Evolutionary conservation across 2,329 filamentous ascomycete genomes (phyloP).

Genomic region (Diaporthe aspalathi): DNA sequence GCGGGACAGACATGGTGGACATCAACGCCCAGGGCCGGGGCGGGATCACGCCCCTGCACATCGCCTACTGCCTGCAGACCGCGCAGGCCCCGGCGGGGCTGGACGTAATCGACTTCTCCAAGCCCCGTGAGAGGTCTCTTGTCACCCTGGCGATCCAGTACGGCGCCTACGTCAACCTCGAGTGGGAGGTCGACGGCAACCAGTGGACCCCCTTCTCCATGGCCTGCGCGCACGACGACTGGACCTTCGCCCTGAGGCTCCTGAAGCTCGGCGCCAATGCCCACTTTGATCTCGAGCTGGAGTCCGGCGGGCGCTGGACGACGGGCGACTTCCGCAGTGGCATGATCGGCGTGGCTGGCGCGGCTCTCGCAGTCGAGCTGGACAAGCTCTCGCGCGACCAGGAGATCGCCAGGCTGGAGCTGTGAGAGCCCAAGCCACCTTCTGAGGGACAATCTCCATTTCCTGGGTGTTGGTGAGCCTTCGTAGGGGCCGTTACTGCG

Average conservation of each 20-base stretch:
- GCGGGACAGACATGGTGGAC: constrained; percentile 2
- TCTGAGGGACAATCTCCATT: background rate
- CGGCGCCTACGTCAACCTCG: constrained; percentile 8
- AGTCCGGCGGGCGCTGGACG: background rate
- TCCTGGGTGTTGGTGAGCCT: background rate
- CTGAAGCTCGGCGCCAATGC: background rate
- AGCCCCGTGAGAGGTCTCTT: background rate
- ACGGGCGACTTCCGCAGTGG: background rate
- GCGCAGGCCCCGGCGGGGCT: no score
- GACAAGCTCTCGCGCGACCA: background rate
- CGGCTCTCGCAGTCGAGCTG: background rate
- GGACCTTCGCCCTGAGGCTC: background rate
- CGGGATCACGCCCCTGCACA: constrained; percentile 1
- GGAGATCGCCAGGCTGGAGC: background rate
- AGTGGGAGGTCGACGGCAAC: background rate
- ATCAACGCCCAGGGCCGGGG: background rate
- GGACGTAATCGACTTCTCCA: no score
- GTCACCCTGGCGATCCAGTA: background rate
- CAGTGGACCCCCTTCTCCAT: background rate
- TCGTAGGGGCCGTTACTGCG: no score
- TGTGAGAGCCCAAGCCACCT: background rate
- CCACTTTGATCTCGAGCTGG: background rate
- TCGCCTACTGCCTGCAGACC: background rate
- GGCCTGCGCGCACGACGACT: background rate
- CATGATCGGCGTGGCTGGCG: background rate